Evolutionary conservation across 768 basidiomycete species (phyloP).

Genomic region (Phaeotremella skinneri): DNA sequence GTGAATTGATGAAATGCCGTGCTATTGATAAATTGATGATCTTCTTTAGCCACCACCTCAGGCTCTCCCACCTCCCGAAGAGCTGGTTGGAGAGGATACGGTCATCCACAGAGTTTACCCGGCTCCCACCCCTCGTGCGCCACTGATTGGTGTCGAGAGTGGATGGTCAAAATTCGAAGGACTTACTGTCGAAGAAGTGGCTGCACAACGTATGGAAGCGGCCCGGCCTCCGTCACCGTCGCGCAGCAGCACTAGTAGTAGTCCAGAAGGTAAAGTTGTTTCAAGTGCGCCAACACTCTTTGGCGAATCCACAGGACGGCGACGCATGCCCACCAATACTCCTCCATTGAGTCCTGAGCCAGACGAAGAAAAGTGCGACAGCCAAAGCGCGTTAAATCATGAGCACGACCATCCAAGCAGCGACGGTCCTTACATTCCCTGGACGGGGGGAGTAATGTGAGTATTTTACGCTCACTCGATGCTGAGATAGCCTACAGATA

Average conservation of each 20-base stretch:
- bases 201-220: neutral
- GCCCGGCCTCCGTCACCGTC: too few species aligned
- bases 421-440: slow-evolving; percentile 1
- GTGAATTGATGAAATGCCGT: neutral
- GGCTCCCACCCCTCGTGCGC: slow-evolving; percentile 23
- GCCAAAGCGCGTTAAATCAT: neutral
- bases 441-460: slow-evolving; percentile 12
- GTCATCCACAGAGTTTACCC: slow-evolving; percentile 28
- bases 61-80: slow-evolving; percentile 9
- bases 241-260: slow-evolving; percentile 7
- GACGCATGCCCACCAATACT: neutral
- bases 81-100: slow-evolving; percentile 8
- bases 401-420: neutral
- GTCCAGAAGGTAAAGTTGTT: neutral
- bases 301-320: neutral
- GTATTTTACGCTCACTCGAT: neutral
- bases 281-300: neutral
- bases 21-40: neutral
- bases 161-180: slow-evolving; percentile 24
- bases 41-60: slow-evolving; percentile 4
- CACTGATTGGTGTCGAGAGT: slow-evolving; percentile 20
- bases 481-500: slow-evolving; percentile 1
- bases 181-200: neutral
- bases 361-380: neutral
- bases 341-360: too few species aligned